Evolutionary conservation across 2,329 filamentous ascomycete species (phyloP), one percentile per base, ranked within the genome.

Genomic region (Stachybotrys echinatus): DNA sequence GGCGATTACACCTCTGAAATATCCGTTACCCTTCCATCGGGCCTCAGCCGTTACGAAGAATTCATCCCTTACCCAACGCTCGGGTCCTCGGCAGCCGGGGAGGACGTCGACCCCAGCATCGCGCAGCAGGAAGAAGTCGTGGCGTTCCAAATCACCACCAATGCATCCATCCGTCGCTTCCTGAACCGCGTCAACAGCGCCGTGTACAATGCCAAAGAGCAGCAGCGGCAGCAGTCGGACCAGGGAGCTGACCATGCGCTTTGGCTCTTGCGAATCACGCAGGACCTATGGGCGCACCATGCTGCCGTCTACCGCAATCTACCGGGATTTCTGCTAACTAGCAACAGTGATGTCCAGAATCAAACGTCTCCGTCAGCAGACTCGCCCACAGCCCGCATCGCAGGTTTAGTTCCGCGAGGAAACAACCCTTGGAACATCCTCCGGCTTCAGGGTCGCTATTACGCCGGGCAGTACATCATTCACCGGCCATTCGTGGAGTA

Each of bases 341-440:
- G 52, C 37, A 37, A 54, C 7, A 51, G 50, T 2, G 22, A 18
- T 17, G 19, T 27, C 20, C 20, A 45, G 21, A 45, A 23, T n/a
- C 20, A 45, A 23, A 22, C 22, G 4, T 45, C 42, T 17, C 42
- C 42, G 12, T 18, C 45, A 50, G 48, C 6, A 49, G 31, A n/a
- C n/a, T n/a, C n/a, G n/a, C n/a, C n/a, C n/a, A 54, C 52, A 3
- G 48, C 49, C 6, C 47, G 50, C 2, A 59, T 52, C 18, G 50
- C 54, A n/a, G 48, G 42, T 6, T 31, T 48, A 2, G 50, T 50
- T 22, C 51, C 50, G n/a, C 43, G 55, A 10, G 55, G 56, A 0
- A 65, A 65, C n/a, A 58, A 64, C n/a, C 54, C 59, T 0, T 65
- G 63, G 63, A 65, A 65, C 7, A 59, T 65, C 0, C 21, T 63